These are phyloP conservation scores for Clitoria ternatea DNA, from an alignment of 306 rosid genomes.

Conservation along the genomic window DNA sequence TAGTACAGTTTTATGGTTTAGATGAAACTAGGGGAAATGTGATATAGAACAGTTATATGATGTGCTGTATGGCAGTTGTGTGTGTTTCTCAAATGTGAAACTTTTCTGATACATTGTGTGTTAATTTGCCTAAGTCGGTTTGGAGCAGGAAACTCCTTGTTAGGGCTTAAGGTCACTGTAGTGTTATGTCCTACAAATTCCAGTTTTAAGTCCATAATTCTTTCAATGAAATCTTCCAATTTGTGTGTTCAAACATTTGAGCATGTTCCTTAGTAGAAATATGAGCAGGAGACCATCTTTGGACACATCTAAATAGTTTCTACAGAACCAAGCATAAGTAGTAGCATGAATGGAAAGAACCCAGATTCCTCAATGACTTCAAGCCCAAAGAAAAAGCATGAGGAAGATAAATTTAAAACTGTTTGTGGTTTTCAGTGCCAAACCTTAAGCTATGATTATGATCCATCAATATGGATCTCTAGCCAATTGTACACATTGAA, in stretches of 20 bases:
- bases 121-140: not conserved
- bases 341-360: slow-evolving; percentile 6
- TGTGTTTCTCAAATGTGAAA: not conserved
- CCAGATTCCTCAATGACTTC: not conserved
- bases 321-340: not conserved
- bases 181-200: not conserved
- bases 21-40: slow-evolving; percentile 3
- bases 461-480: not conserved
- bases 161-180: not conserved
- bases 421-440: not conserved
- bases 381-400: not conserved
- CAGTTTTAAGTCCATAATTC: not conserved
- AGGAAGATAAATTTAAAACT: not conserved
- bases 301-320: not conserved
- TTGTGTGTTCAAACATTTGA: not conserved
- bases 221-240: not conserved
- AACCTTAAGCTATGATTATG: not conserved
- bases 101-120: not conserved
- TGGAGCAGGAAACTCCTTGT: not conserved
- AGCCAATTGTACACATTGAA: not conserved
- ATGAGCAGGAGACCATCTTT: not conserved
- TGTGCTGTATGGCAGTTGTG: not conserved
- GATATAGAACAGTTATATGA: not conserved
- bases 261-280: not conserved
- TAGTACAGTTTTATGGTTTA: not conserved